A percentile compares a stretch with the other conserved stretches of the same genome.
These are phyloP conservation scores for Colletotrichum lentis DNA, from an alignment of 2,329 filamentous ascomycete species.

Conservation along the genomic window DNA sequence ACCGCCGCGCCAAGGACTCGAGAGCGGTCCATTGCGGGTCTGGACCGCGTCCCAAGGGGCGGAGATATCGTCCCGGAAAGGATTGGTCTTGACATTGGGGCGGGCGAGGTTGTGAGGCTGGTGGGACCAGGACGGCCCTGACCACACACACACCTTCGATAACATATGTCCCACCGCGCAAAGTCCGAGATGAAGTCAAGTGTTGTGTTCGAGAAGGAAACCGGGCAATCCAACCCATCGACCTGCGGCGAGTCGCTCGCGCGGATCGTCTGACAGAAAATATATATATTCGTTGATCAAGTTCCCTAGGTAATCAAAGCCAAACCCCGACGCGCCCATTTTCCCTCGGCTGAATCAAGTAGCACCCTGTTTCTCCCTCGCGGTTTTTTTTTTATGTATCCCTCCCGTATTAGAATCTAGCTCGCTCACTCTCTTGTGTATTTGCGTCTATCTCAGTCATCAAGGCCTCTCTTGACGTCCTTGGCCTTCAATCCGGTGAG, in stretches of 20 bases:
- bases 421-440: neutral
- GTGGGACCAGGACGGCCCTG: neutral
- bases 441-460: constrained; percentile 8
- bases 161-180: neutral
- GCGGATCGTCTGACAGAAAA: constrained; percentile 19
- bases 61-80: neutral
- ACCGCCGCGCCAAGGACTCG: neutral
- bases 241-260: neutral
- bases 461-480: constrained; percentile 65
- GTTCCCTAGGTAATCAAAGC: constrained; percentile 34
- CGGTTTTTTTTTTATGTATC: constrained; percentile 4
- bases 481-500: constrained; percentile 65
- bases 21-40: neutral
- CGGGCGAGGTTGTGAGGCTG: neutral
- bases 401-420: constrained; percentile 11
- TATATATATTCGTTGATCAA: constrained; percentile 22
- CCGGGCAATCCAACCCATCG: neutral
- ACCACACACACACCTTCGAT: too few relatives aligned
- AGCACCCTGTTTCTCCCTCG: constrained; percentile 20
- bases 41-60: neutral
- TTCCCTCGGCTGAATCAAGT: constrained; percentile 18
- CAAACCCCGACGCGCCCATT: constrained; percentile 30
- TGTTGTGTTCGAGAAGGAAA: neutral
- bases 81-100: neutral
- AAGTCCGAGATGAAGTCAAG: neutral